Conservation (phyloP, 495 filamentous ascomycete genomes). For the Cetradonia linearis region DNA sequence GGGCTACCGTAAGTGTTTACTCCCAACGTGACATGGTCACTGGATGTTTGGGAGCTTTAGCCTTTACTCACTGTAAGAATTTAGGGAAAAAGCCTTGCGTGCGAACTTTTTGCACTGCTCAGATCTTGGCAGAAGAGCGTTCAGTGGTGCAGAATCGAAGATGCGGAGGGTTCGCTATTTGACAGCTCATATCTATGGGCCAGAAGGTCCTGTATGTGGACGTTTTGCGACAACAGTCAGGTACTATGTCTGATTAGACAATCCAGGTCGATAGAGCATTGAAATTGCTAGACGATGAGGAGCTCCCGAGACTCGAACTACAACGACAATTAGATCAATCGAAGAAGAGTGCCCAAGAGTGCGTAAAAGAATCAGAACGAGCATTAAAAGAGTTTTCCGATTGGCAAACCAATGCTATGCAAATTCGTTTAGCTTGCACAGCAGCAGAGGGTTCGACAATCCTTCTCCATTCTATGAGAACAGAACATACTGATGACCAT, state of each 20-base stretch:
- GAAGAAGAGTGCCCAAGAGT: constrained; percentile 6
- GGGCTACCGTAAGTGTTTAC: not conserved
- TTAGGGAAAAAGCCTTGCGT: not conserved
- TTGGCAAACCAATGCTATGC: not conserved
- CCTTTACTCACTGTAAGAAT: not conserved
- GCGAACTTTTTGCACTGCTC: constrained; percentile 6
- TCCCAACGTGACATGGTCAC: not conserved
- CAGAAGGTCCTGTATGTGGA: not conserved
- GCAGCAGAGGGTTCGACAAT: constrained; percentile 4
- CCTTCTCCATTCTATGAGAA: not conserved
- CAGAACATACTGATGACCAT: not conserved
- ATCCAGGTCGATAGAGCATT: not conserved
- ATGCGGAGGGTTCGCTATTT: not conserved
- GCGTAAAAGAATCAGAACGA: not conserved
- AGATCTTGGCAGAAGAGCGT: constrained; percentile 3
- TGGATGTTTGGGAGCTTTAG: not conserved
- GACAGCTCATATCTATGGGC: not conserved
- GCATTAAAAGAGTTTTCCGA: not conserved
- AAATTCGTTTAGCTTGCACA: constrained; percentile 1
- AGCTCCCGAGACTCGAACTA: not conserved
- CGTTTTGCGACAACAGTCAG: not conserved
- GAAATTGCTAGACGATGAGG: not conserved
- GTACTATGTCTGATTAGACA: not conserved
- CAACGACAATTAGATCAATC: constrained; percentile 1
- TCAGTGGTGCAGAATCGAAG: not conserved